Evolutionary conservation across 2,329 filamentous ascomycete species (phyloP).

Genomic region (Periconia macrospinosa): DNA sequence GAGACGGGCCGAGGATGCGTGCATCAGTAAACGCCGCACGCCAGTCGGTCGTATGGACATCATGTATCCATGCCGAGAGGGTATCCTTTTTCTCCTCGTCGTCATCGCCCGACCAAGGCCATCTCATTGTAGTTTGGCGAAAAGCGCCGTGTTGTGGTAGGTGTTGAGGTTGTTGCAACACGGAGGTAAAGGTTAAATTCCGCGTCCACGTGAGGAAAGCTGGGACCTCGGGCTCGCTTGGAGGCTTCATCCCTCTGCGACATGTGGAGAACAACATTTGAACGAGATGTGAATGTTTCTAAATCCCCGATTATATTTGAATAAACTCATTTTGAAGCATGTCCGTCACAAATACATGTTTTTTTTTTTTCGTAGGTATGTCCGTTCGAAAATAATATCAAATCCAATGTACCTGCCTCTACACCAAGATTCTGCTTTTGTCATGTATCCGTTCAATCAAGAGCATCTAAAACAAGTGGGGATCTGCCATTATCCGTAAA

Average conservation of each 20-base stretch:
- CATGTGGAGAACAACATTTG: too few species aligned
- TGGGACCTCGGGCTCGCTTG: background rate
- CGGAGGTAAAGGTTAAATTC: slow-evolving; percentile 2
- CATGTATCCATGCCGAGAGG: slow-evolving; percentile 49
- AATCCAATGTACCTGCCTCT: too few species aligned
- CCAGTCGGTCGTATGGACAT: slow-evolving; percentile 49
- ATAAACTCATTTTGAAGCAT: too few species aligned
- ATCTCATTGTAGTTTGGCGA: slow-evolving; percentile 44
- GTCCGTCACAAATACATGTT: too few species aligned
- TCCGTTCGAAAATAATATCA: too few species aligned
- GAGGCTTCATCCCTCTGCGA: too few species aligned
- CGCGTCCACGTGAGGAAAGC: slow-evolving; percentile 3
- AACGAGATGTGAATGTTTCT: background rate
- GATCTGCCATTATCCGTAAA: too few species aligned
- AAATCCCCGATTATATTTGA: background rate
- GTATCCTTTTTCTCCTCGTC: slow-evolving; percentile 30
- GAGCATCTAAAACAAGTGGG: too few species aligned
- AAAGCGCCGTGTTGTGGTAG: slow-evolving; percentile 12
- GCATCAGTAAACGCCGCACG: slow-evolving; percentile 58
- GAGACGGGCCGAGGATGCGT: slow-evolving; percentile 56
- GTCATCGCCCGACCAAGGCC: slow-evolving; percentile 42
- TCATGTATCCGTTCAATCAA: background rate
- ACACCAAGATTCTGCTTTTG: too few species aligned
- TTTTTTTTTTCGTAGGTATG: too few species aligned
- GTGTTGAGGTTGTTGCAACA: background rate